Percentiles rank a stretch among this genome's conserved stretches.
Conservation (phyloP, 2,329 filamentous ascomycete species). For the Aspergillus oerlinghausenensis region DNA sequence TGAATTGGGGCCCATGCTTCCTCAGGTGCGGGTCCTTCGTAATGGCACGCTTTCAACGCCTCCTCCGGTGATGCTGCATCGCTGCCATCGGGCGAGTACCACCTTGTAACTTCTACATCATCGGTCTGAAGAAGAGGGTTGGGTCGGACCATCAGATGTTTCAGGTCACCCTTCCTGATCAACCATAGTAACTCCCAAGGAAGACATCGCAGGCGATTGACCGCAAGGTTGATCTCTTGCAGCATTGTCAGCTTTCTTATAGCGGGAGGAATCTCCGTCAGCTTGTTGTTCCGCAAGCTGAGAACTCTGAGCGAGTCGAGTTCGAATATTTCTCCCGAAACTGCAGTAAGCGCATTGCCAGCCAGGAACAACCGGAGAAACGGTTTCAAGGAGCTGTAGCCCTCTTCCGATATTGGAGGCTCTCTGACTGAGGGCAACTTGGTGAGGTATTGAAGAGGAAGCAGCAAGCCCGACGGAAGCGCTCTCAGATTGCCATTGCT, state of each 20-base stretch:
- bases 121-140: conserved; percentile 37
- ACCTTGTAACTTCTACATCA: conserved; percentile 26
- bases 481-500: conserved; percentile 29
- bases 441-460: conserved; percentile 36
- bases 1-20: conserved; percentile 34
- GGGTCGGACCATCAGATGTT: conserved; percentile 35
- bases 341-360: conserved; percentile 35
- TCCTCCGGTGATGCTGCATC: conserved; percentile 1
- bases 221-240: conserved; percentile 43
- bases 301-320: conserved; percentile 39
- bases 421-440: conserved; percentile 33
- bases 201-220: conserved; percentile 39
- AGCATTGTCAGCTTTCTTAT: conserved; percentile 40
- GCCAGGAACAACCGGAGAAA: conserved; percentile 42
- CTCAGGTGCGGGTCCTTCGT: conserved; percentile 23
- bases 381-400: conserved; percentile 37
- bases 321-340: conserved; percentile 41
- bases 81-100: conserved; percentile 23
- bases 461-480: conserved; percentile 32
- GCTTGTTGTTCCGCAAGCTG: conserved; percentile 44
- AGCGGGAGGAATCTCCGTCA: conserved; percentile 37
- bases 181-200: conserved; percentile 44
- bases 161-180: conserved; percentile 33
- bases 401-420: conserved; percentile 33
- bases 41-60: conserved; percentile 15